These are phyloP conservation scores for Saprolegnia parasitica DNA, from an alignment of 352 stramenopile genomes.

Conservation along the genomic window DNA sequence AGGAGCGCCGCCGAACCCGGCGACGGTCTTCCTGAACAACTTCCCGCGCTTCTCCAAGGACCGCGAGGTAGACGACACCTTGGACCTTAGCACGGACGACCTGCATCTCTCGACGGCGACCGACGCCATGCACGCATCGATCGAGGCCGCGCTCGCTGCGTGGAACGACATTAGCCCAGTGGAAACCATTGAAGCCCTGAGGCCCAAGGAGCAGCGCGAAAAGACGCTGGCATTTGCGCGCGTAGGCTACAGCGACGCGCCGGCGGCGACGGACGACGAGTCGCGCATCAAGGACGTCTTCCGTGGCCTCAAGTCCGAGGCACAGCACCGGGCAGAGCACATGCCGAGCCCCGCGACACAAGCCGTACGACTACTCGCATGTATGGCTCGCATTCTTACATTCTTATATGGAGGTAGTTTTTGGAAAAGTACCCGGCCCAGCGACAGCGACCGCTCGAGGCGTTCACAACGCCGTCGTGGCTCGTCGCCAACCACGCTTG, in stretches of 20 bases:
- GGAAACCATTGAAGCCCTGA: not conserved
- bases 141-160: not conserved
- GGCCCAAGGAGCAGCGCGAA: constrained; percentile 1
- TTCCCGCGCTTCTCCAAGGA: not conserved
- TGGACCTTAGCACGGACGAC: constrained; percentile 21
- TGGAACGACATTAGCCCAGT: constrained; percentile 11
- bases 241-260: not conserved
- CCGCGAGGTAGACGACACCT: not conserved
- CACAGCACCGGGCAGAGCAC: not conserved
- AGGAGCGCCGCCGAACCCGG: too few relatives aligned
- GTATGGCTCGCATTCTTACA: not conserved
- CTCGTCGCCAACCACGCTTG: not conserved
- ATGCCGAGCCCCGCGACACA: not conserved
- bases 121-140: constrained; percentile 19
- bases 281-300: constrained; percentile 9
- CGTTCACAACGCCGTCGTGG: constrained; percentile 1
- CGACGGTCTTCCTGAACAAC: not conserved
- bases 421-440: constrained; percentile 1
- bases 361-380: not conserved
- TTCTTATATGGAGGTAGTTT: constrained; percentile 11
- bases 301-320: constrained; percentile 2
- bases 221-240: constrained; percentile 7
- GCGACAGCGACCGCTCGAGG: constrained; percentile 1
- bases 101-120: not conserved
- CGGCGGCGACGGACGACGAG: not conserved